A percentile compares a stretch with the other conserved stretches of the same genome.
Conservation (phyloP, 176 grass and related monocot species). For the barley (Hordeum vulgare) region DNA sequence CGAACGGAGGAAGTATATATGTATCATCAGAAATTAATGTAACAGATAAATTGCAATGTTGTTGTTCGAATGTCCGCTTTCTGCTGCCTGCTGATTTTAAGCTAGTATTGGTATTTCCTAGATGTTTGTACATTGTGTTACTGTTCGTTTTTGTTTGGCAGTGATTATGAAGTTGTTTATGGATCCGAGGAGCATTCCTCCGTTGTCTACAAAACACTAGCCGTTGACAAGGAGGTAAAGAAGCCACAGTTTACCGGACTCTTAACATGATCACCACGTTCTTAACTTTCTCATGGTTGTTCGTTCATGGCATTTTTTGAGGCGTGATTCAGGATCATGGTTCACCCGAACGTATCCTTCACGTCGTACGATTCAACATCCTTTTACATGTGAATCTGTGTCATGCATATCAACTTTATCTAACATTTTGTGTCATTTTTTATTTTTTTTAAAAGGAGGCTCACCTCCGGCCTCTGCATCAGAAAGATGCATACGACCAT, state of each 20-base stretch:
- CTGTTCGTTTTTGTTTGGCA: constrained; percentile 21
- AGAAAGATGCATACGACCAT: too few relatives aligned
- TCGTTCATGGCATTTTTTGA: background rate
- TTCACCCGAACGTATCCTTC: too few relatives aligned
- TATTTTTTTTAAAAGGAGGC: too few relatives aligned
- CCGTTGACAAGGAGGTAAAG: constrained; percentile 67
- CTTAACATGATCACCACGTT: background rate
- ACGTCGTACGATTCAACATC: too few relatives aligned
- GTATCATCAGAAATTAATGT: background rate
- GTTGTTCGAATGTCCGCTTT: background rate
- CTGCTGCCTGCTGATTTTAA: background rate
- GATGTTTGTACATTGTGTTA: background rate
- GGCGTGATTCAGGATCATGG: too few relatives aligned
- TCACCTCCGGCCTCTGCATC: too few relatives aligned
- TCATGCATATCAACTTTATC: too few relatives aligned
- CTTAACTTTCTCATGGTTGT: background rate
- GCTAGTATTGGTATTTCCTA: background rate
- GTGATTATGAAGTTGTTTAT: constrained; percentile 74
- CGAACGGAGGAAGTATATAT: too few relatives aligned
- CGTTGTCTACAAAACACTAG: constrained; percentile 41
- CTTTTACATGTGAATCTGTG: too few relatives aligned
- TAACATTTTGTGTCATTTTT: too few relatives aligned
- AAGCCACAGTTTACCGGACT: background rate
- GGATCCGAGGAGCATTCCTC: constrained; percentile 46
- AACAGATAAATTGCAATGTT: background rate